These are phyloP conservation scores for Chaetomidium leptoderma DNA, from an alignment of 495 filamentous ascomycete species.

Conservation along the genomic window DNA sequence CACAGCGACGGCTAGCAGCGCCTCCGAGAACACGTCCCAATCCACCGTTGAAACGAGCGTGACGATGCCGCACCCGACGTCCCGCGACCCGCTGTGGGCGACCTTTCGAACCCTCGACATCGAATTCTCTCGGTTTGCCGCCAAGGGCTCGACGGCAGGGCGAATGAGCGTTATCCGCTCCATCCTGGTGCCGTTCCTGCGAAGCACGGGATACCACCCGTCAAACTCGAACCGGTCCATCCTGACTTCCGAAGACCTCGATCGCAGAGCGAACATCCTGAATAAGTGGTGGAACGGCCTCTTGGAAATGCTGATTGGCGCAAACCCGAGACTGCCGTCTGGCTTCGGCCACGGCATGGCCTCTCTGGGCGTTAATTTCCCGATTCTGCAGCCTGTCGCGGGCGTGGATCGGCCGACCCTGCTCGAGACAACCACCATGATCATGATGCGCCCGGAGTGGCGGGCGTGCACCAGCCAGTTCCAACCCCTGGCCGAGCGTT, in stretches of 20 bases:
- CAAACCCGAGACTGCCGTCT: constrained; percentile 35
- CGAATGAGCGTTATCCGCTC: constrained; percentile 78
- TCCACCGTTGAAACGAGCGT: constrained; percentile 38
- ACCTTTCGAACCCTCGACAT: constrained; percentile 75
- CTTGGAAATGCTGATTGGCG: constrained; percentile 77
- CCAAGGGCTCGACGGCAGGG: constrained; percentile 64
- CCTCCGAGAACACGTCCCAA: constrained; percentile 58
- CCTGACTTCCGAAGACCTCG: constrained; percentile 73
- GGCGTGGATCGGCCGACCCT: constrained; percentile 62
- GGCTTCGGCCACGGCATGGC: constrained; percentile 39
- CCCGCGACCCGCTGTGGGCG: constrained; percentile 83
- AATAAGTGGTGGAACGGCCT: constrained; percentile 96
- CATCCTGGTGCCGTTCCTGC: constrained; percentile 78
- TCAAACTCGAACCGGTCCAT: constrained; percentile 56
- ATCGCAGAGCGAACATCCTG: constrained; percentile 73
- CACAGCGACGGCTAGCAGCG: constrained; percentile 49
- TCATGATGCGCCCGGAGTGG: constrained; percentile 96
- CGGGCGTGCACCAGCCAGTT: constrained; percentile 64
- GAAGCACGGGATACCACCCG: constrained; percentile 63
- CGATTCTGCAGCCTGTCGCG: constrained; percentile 41
- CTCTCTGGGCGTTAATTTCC: constrained; percentile 46
- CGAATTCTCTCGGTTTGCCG: constrained; percentile 78
- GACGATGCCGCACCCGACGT: constrained; percentile 44
- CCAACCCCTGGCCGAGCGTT: constrained; percentile 52
- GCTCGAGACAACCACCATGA: constrained; percentile 76